Evolutionary conservation across 352 stramenopile genomes (phyloP).

Genomic region (Globisporangium cystogenes): DNA sequence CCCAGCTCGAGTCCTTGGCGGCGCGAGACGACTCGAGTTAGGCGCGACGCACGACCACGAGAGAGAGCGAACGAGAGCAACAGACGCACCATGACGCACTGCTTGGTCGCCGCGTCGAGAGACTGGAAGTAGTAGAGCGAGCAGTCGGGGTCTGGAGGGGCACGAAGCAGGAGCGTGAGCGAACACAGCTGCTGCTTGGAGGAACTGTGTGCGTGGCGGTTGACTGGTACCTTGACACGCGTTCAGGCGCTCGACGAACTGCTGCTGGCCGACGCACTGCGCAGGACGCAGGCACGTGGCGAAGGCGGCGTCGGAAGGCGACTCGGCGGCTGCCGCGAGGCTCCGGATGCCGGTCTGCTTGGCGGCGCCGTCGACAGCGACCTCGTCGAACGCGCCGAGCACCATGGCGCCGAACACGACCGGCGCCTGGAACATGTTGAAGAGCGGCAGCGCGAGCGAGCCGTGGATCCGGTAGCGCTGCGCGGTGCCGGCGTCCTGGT

Average conservation of each 20-base stretch:
- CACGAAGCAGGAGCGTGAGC: neutral
- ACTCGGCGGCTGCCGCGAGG: neutral
- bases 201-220: neutral
- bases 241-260: conserved; percentile 33
- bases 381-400: conserved; percentile 29
- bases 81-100: conserved; percentile 48
- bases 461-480: conserved; percentile 50
- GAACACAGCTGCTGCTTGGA: too few relatives aligned
- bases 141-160: conserved; percentile 43
- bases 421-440: conserved; percentile 62
- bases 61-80: neutral
- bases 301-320: neutral
- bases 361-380: conserved; percentile 35
- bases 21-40: neutral
- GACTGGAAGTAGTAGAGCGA: conserved; percentile 59
- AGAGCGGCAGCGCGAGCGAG: conserved; percentile 39
- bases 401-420: conserved; percentile 62
- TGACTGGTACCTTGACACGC: conserved; percentile 34
- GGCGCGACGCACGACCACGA: neutral
- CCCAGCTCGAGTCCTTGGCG: conserved; percentile 32
- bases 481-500: conserved; percentile 29
- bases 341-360: conserved; percentile 28
- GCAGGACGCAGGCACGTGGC: conserved; percentile 14
- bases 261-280: conserved; percentile 35
- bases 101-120: conserved; percentile 33